These are phyloP conservation scores for Paraconiothyrium sp. DNA, from an alignment of 2,329 filamentous ascomycete species.

Conservation along the genomic window DNA sequence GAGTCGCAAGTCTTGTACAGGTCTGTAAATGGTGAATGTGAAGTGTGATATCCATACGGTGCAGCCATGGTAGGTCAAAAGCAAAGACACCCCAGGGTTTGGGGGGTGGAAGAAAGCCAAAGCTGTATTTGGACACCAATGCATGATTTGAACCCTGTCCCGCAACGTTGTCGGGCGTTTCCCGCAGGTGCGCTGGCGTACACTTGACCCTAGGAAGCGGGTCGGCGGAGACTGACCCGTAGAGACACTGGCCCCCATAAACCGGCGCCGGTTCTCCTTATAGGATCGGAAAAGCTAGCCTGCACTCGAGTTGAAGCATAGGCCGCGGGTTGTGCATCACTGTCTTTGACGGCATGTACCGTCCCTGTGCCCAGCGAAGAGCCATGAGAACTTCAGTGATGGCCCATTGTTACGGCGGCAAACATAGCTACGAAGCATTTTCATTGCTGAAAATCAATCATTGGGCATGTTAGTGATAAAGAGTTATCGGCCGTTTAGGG, in stretches of 20 bases:
- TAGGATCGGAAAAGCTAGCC: too few relatives aligned
- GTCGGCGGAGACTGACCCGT: neutral
- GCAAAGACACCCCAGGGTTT: neutral
- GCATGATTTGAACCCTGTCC: neutral
- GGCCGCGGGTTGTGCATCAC: too few relatives aligned
- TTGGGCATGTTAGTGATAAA: too few relatives aligned
- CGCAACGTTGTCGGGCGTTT: neutral
- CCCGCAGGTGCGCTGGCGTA: neutral
- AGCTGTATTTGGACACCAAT: neutral
- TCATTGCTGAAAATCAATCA: too few relatives aligned
- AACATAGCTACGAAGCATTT: too few relatives aligned
- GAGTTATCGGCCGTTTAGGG: too few relatives aligned
- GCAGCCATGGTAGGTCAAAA: neutral
- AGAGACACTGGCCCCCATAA: neutral
- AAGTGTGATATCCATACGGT: neutral
- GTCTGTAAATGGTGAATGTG: neutral
- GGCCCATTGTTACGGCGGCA: too few relatives aligned
- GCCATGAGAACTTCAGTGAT: too few relatives aligned
- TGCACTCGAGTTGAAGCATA: too few relatives aligned
- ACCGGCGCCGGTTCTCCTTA: too few relatives aligned
- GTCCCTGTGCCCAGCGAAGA: too few relatives aligned
- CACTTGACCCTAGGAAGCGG: neutral
- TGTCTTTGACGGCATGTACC: too few relatives aligned
- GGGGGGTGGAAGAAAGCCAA: neutral
- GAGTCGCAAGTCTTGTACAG: neutral